These are phyloP conservation scores for Tetracentron sinense DNA, from an alignment of 164 flowering plant species.

Conservation along the genomic window DNA sequence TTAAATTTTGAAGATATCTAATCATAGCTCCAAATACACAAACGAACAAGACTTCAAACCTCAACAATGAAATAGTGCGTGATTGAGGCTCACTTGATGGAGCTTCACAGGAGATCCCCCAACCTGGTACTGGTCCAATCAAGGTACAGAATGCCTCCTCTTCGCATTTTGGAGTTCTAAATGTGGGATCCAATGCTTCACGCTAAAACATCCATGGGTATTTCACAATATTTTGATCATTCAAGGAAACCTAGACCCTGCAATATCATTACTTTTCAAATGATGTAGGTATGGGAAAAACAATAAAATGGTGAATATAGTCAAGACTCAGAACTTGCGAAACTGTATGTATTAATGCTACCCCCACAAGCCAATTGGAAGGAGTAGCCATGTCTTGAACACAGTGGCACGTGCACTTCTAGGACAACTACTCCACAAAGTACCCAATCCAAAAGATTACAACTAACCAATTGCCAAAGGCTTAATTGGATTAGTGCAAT, in stretches of 20 bases:
- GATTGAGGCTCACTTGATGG: slow-evolving; percentile 85
- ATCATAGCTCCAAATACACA: background rate
- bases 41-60: slow-evolving; percentile 39
- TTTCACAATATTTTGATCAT: background rate
- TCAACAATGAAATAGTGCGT: slow-evolving; percentile 41
- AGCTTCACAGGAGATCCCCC: slow-evolving; percentile 99
- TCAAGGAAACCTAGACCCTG: background rate
- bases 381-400: too few relatives aligned
- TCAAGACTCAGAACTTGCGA: background rate
- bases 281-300: background rate
- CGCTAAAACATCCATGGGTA: slow-evolving; percentile 26
- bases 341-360: too few relatives aligned
- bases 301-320: too few relatives aligned
- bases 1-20: background rate
- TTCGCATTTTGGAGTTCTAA: slow-evolving; percentile 86
- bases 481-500: too few relatives aligned
- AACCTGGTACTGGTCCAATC: slow-evolving; percentile 96
- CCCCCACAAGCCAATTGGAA: too few relatives aligned
- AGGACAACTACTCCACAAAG: too few relatives aligned
- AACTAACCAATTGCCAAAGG: too few relatives aligned
- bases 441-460: too few relatives aligned
- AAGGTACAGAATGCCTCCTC: slow-evolving; percentile 50
- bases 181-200: slow-evolving; percentile 96
- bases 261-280: background rate
- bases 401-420: too few relatives aligned